Conservation (phyloP, 2,329 filamentous ascomycete genomes). For the Nothophaeocryptopus gaeumannii region DNA sequence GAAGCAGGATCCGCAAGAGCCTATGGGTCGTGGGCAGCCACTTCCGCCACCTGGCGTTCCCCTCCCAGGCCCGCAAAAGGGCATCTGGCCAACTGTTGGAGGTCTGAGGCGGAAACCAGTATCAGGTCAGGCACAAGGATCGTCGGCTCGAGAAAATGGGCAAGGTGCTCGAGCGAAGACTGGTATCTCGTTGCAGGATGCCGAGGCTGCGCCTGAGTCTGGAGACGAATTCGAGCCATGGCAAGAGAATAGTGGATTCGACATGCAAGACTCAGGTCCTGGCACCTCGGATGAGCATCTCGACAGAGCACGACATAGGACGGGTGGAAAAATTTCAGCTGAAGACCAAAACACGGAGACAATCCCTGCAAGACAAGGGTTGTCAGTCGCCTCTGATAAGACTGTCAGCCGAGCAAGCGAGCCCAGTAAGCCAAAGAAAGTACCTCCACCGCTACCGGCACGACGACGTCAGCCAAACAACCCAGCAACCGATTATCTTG, state of each 20-base stretch:
- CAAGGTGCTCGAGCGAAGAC: neutral
- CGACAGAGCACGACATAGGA: neutral
- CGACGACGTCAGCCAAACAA: conserved; percentile 1
- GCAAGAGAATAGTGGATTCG: conserved; percentile 21
- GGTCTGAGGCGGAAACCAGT: conserved; percentile 20
- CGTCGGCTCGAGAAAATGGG: neutral
- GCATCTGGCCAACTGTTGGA: conserved; percentile 15
- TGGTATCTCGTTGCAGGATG: neutral
- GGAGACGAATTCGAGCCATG: conserved; percentile 23
- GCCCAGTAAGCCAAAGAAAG: neutral
- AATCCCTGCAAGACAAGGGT: neutral
- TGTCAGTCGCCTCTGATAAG: neutral
- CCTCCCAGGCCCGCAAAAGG: conserved; percentile 53
- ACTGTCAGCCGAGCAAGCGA: neutral
- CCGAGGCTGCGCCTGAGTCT: neutral
- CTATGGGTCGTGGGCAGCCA: conserved; percentile 79
- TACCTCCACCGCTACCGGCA: conserved; percentile 15
- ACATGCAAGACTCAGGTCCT: neutral
- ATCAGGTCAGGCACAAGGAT: conserved; percentile 4
- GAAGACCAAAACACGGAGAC: neutral
- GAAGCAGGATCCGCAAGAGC: conserved; percentile 42
- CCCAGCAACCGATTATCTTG: too few relatives aligned
- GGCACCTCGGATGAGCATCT: neutral
- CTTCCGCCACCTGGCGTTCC: conserved; percentile 78
- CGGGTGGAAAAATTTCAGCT: conserved; percentile 2